phyloP scores from a whole-genome alignment of 2,329 filamentous ascomycete genomes.

The Neospermospora avenae region DNA sequence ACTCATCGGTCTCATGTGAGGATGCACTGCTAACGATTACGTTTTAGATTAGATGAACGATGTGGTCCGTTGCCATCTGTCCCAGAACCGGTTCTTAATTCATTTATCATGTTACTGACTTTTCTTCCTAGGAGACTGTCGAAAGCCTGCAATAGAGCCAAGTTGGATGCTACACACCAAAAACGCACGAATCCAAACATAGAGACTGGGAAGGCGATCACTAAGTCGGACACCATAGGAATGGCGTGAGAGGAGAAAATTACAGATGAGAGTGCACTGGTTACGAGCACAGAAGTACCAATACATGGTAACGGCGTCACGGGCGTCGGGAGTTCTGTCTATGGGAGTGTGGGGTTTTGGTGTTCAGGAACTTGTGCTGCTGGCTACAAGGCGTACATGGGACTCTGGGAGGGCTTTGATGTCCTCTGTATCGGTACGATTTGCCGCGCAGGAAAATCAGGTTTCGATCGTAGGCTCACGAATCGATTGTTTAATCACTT shows the following conservation, averaged over 20 bases:
- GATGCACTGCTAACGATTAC: conserved; percentile 15
- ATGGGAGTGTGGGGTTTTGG: neutral
- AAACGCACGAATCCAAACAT: conserved; percentile 19
- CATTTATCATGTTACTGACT: neutral
- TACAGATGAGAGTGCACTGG: neutral
- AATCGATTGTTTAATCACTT: conserved; percentile 8
- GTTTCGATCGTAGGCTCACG: conserved; percentile 8
- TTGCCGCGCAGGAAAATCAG: neutral
- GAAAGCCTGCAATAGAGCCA: conserved; percentile 24
- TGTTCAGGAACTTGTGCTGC: conserved; percentile 16
- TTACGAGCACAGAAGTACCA: neutral
- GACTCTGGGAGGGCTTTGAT: neutral
- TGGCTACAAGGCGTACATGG: conserved; percentile 2
- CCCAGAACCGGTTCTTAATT: neutral
- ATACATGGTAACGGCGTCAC: conserved; percentile 15
- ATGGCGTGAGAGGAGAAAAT: neutral
- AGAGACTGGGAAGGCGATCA: neutral
- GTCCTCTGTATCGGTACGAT: neutral
- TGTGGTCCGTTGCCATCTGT: conserved; percentile 27
- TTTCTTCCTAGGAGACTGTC: conserved; percentile 25
- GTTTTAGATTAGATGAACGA: conserved; percentile 30
- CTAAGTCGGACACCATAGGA: neutral
- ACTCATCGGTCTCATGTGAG: neutral
- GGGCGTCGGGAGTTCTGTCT: conserved; percentile 3
- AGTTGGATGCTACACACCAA: conserved; percentile 26